A percentile compares a stretch with the other conserved stretches of the same genome.
phyloP scores from a whole-genome alignment of 176 grass and related monocot species.

The Cocos nucifera region DNA sequence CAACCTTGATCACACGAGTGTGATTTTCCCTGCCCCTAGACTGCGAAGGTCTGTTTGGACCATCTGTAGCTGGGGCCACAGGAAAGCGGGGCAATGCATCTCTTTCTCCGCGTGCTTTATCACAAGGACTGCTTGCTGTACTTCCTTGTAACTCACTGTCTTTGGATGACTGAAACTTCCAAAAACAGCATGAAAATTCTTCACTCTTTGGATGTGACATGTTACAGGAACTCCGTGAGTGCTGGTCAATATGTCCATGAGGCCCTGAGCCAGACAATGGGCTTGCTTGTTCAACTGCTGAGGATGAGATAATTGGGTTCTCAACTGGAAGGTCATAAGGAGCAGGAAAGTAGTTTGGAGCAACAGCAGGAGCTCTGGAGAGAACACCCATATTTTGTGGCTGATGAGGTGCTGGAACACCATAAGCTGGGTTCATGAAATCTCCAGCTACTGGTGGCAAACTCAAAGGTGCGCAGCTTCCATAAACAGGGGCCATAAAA shows the following conservation, averaged over 20 bases:
- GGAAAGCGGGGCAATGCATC: constrained; percentile 22
- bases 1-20: constrained; percentile 57
- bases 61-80: constrained; percentile 16
- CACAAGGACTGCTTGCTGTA: constrained; percentile 52
- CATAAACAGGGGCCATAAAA: constrained; percentile 65
- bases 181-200: constrained; percentile 28
- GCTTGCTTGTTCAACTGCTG: constrained; percentile 51
- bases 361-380: constrained; percentile 30
- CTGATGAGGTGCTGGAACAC: constrained; percentile 40
- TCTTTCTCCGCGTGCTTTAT: constrained; percentile 31
- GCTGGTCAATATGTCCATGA: constrained; percentile 35
- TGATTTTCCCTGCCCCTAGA: constrained; percentile 32
- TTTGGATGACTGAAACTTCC: constrained; percentile 54
- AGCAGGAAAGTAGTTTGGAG: constrained; percentile 49
- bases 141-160: constrained; percentile 75
- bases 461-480: constrained; percentile 35
- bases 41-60: constrained; percentile 12
- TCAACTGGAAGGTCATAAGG: constrained; percentile 54
- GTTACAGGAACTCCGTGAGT: constrained; percentile 49
- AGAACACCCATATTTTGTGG: constrained; percentile 41
- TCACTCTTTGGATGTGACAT: constrained; percentile 40
- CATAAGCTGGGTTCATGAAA: constrained; percentile 53
- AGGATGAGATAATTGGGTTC: constrained; percentile 31
- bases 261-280: constrained; percentile 26
- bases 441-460: constrained; percentile 41